Evolutionary conservation across 495 filamentous ascomycete genomes (phyloP), one percentile per base, ranked within the genome.

Genomic region (Penicillium tannophilum): DNA sequence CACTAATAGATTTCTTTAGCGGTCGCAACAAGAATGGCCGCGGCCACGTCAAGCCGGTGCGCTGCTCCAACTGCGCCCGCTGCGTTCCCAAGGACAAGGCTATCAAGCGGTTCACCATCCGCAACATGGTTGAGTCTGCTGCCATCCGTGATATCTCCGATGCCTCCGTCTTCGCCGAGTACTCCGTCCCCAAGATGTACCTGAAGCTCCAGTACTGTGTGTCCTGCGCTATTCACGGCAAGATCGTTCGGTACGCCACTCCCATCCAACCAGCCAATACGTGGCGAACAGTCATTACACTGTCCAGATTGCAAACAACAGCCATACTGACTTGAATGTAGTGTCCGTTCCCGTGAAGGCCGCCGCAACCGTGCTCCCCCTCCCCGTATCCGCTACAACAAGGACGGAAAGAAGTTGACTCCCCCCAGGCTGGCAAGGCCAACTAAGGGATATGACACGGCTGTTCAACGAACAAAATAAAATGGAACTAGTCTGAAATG

Each of bases 61-160:
- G 94, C 72, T 99, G 94, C 90, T 96, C 91, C 83, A 99, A 99
- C 90, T 99, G 94, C 89, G 95, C 92, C 75, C 88, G 94, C 85
- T 99, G 94, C 89, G 94, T 90, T 42, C 94, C 94, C 74, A 99
- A 99, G 88, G 94, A 99, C 76, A 99, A 99, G 88, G 95, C 94
- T 69, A 98, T 99, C 85, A 99, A 99, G 92, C 86, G 94, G 81
- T 99, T 99, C 86, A 99, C 94, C 78, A 98, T 99, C 87, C 88
- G 94, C 78, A 98, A 98, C 88, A 98, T 98, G 95, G 94, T 99
- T 65, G 94, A 99, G 83, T 96, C 92, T 61, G 94, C 94, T 66
- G 94, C 94, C 75, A 97, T 99, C 79, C 94, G 95, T 98, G 94
- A 99, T 92, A 98, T 99, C 81, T 96, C 92, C 63, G 94, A 99